Evolutionary conservation across 176 grass and related monocot species (phyloP).

Genomic region (Lolium multiflorum): DNA sequence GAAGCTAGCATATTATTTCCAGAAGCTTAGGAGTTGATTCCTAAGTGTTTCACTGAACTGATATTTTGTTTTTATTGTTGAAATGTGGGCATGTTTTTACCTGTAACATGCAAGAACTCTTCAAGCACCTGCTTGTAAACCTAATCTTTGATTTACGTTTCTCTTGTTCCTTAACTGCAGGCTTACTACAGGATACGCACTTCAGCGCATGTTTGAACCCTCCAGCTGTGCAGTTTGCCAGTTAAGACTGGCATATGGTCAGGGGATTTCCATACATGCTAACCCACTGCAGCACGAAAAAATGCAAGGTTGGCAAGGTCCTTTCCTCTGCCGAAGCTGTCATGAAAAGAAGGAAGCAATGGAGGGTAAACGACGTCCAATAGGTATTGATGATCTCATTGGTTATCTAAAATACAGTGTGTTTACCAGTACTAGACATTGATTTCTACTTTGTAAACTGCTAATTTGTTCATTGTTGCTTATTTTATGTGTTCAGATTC

Average conservation of each 20-base stretch:
- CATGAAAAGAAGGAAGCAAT: slow-evolving; percentile 92
- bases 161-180: slow-evolving; percentile 44
- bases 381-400: slow-evolving; percentile 47
- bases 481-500: slow-evolving; percentile 43
- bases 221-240: slow-evolving; percentile 87
- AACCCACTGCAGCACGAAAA: slow-evolving; percentile 65
- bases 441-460: background rate
- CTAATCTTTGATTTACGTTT: background rate
- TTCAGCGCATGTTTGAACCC: slow-evolving; percentile 77
- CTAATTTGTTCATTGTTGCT: slow-evolving; percentile 36
- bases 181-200: slow-evolving; percentile 72
- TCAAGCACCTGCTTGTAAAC: background rate
- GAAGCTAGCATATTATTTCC: slow-evolving; percentile 14
- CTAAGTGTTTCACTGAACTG: background rate
- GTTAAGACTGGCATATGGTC: slow-evolving; percentile 56
- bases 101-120: background rate
- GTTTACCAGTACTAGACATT: background rate
- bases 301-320: slow-evolving; percentile 80
- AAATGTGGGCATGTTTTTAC: background rate
- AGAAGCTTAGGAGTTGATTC: slow-evolving; percentile 15
- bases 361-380: slow-evolving; percentile 71
- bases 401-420: slow-evolving; percentile 1
- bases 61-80: slow-evolving; percentile 16
- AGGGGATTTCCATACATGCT: slow-evolving; percentile 78
- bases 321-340: slow-evolving; percentile 83